phyloP scores from a whole-genome alignment of 148 eudicot species.

The Nepenthes gracilis region DNA sequence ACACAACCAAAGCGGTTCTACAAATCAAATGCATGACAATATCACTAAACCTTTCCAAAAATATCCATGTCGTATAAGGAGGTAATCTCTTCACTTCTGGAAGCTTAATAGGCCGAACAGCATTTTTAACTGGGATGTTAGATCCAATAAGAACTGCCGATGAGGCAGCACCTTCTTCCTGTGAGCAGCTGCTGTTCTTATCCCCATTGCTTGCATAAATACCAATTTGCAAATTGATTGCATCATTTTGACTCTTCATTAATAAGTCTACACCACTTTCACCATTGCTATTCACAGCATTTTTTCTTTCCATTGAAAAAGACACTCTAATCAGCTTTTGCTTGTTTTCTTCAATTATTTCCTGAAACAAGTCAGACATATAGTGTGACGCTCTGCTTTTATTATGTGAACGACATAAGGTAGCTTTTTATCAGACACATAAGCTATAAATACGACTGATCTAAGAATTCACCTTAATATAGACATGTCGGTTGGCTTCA shows the following conservation, averaged over 20 bases:
- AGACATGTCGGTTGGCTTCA: conserved; percentile 45
- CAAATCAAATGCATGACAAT: conserved; percentile 1
- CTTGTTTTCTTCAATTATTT: conserved; percentile 61
- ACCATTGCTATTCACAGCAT: conserved; percentile 13
- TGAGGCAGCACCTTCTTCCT: conserved; percentile 50
- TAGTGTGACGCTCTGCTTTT: not conserved
- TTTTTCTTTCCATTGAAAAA: conserved; percentile 52
- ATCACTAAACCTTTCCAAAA: conserved; percentile 65
- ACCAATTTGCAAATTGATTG: conserved; percentile 70
- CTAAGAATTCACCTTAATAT: conserved; percentile 45
- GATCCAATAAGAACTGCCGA: conserved; percentile 83
- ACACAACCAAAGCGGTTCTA: not conserved
- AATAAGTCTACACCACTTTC: conserved; percentile 37
- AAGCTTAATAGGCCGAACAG: conserved; percentile 76
- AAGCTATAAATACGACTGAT: not conserved
- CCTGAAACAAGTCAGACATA: conserved; percentile 29
- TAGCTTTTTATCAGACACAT: not conserved
- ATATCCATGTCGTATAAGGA: conserved; percentile 92
- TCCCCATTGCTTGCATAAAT: conserved; percentile 41
- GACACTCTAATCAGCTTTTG: conserved; percentile 47
- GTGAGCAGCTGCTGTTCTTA: conserved; percentile 49
- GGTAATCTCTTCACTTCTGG: conserved; percentile 69
- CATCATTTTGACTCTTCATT: conserved; percentile 71
- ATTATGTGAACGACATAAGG: not conserved
- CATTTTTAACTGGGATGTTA: conserved; percentile 67